Percentiles rank a stretch among this genome's conserved stretches.
These are phyloP conservation scores for Blastocystis sp. DNA, from an alignment of 352 stramenopile species.

Conservation along the genomic window DNA sequence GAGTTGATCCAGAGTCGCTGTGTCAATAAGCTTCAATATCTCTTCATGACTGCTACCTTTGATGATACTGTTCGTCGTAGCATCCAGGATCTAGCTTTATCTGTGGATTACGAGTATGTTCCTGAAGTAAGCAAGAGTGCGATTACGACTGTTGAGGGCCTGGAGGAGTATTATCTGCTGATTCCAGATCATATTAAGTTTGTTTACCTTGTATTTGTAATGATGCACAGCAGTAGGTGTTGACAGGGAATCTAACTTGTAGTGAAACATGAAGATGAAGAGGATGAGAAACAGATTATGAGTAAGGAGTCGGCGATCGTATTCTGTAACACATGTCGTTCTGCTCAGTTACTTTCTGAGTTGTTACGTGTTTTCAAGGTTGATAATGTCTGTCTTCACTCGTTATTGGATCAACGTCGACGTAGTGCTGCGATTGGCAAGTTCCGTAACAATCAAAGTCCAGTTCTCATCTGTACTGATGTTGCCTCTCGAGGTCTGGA, in stretches of 20 bases:
- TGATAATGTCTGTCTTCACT: slow-evolving; percentile 87
- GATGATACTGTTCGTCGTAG: slow-evolving; percentile 80
- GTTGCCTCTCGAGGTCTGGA: slow-evolving; percentile 89
- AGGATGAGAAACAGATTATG: slow-evolving; percentile 66
- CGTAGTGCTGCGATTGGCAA: slow-evolving; percentile 86
- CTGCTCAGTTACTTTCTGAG: slow-evolving; percentile 84
- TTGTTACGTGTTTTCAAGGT: slow-evolving; percentile 80
- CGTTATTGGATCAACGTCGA: slow-evolving; percentile 84
- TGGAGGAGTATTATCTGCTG: slow-evolving; percentile 94
- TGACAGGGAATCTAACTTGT: neutral
- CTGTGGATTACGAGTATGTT: slow-evolving; percentile 61
- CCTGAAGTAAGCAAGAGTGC: slow-evolving; percentile 69
- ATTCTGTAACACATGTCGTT: slow-evolving; percentile 90
- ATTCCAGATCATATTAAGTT: slow-evolving; percentile 89
- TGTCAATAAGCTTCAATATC: slow-evolving; percentile 79
- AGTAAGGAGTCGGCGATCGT: slow-evolving; percentile 77
- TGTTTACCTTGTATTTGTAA: slow-evolving; percentile 83
- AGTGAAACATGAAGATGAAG: slow-evolving; percentile 70
- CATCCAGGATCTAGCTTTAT: slow-evolving; percentile 67
- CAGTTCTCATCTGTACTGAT: slow-evolving; percentile 90
- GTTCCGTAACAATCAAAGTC: slow-evolving; percentile 85
- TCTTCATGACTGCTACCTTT: slow-evolving; percentile 94
- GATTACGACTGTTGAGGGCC: slow-evolving; percentile 67
- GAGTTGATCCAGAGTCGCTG: slow-evolving; percentile 70
- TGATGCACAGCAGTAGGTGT: slow-evolving; percentile 67